Base-by-base conservation (phyloP, 1,139 yeast genomes). In the Debaryomyces robertsiae region DNA sequence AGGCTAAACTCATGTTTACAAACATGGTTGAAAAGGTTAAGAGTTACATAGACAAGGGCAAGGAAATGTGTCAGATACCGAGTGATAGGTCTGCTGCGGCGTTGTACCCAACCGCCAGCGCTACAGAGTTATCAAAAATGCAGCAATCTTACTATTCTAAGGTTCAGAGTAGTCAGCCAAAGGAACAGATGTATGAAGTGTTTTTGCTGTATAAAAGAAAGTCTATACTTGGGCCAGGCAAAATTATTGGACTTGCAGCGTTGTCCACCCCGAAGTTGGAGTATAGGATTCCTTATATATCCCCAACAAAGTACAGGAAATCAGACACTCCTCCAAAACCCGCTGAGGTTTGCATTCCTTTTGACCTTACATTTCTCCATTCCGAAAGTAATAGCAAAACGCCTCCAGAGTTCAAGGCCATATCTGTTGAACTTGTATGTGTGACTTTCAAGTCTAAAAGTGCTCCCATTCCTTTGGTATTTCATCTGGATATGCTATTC, bases 401-500 rank as follows among this genome's bases (percentile, higher is more conserved):
- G 1, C 53, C 62, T 9, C 72, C 72, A 3, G 69, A 65, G 22
- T 55, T 66, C 42, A 57, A 52, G 38, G 54, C 57, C 9, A 45
- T 67, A 2, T 47, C 64, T 1, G 73, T 63, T 3, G 71, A 69
- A 28, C 44, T 70, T 11, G 55, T 61, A 5, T 55, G 61, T 2
- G 48, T 65, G 31, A 66, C 72, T 0, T 49, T 67, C 13, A 62
- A 64, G 45, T 61, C 74, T 3, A 64, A 53, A 39, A 53, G 52
- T 18, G 44, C 62, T 16, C 70, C 73, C 0, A 66, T 69, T 18
- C 75, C 75, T 1, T 52, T 67, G 6, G 69, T 63, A 2, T 52
- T 69, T 32, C 63, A 65, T 33, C 62, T 63, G 10, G 73, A 66
- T 35, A 63, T 67, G 69, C 43, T 61, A 29, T 69, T 66, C 47